Evolutionary conservation across 139 green algal species (phyloP).

Genomic region (Nannochloris sp.): DNA sequence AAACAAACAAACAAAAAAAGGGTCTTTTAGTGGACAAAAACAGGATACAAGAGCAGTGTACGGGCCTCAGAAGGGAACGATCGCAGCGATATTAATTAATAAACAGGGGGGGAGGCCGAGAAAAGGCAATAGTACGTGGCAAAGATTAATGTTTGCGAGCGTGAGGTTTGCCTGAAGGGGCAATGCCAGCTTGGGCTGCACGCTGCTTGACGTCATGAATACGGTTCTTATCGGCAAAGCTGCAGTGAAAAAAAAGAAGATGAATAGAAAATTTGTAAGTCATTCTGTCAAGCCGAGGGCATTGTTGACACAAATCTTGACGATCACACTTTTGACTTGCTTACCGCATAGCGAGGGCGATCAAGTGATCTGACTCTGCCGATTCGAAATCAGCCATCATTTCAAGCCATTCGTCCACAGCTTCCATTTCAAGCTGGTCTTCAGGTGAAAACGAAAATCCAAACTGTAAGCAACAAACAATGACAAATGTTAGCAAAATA

Average conservation of each 20-base stretch:
- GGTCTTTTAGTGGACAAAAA: no score
- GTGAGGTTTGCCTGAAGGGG: no score
- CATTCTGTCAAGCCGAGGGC: background rate
- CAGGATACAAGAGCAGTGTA: no score
- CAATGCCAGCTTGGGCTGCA: background rate
- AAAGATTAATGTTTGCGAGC: no score
- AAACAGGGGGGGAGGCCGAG: no score
- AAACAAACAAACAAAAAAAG: no score
- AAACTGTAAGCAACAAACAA: no score
- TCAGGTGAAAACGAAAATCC: conserved; percentile 19
- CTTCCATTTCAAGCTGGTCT: conserved; percentile 22
- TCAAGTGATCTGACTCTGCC: conserved; percentile 24
- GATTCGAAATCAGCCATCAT: conserved; percentile 27
- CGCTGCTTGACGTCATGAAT: background rate
- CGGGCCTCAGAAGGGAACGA: no score
- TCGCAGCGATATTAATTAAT: no score
- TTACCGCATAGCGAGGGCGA: conserved; percentile 15
- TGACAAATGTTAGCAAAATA: no score
- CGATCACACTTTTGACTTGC: background rate
- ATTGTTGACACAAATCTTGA: no score
- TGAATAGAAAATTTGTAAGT: background rate
- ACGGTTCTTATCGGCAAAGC: background rate
- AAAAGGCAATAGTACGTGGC: no score
- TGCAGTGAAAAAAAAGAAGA: background rate
- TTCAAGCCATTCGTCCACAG: conserved; percentile 22